A percentile compares a stretch with the other conserved stretches of the same genome.
Conservation (phyloP, 352 stramenopile species). For the Pythium plurisporium region DNA sequence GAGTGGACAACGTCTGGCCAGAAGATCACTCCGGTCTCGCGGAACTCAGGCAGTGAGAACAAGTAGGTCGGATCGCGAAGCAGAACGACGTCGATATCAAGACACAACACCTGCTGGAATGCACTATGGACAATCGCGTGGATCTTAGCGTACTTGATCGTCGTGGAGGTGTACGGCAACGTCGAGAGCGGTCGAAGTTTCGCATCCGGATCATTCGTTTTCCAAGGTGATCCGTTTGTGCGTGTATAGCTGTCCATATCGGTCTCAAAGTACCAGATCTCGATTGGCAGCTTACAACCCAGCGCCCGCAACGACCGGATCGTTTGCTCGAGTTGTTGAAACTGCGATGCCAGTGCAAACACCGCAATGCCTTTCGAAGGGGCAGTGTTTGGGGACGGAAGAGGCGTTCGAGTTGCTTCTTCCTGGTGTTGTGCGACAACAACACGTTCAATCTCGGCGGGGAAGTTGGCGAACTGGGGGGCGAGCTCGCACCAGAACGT, state of each 20-base stretch:
- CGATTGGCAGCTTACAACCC: slow-evolving; percentile 19
- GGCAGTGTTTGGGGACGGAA: background rate
- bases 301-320: slow-evolving; percentile 10
- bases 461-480: slow-evolving; percentile 18
- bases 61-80: slow-evolving; percentile 24
- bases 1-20: slow-evolving; percentile 26
- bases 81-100: slow-evolving; percentile 10
- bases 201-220: background rate
- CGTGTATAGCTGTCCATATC: slow-evolving; percentile 3
- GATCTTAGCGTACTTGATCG: slow-evolving; percentile 11
- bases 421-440: background rate
- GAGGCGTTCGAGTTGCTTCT: background rate
- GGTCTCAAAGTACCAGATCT: slow-evolving; percentile 19
- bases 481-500: slow-evolving; percentile 15
- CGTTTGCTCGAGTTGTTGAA: background rate
- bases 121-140: slow-evolving; percentile 18
- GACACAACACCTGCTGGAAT: slow-evolving; percentile 22
- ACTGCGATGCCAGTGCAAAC: background rate
- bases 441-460: slow-evolving; percentile 9
- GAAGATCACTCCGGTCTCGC: slow-evolving; percentile 19
- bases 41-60: slow-evolving; percentile 20
- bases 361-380: slow-evolving; percentile 19
- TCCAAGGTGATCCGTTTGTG: background rate
- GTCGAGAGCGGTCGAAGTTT: background rate
- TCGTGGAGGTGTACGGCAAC: background rate